These are phyloP conservation scores for Blastobotrys buckinghamii DNA, from an alignment of 1,139 yeast genomes.

Conservation along the genomic window DNA sequence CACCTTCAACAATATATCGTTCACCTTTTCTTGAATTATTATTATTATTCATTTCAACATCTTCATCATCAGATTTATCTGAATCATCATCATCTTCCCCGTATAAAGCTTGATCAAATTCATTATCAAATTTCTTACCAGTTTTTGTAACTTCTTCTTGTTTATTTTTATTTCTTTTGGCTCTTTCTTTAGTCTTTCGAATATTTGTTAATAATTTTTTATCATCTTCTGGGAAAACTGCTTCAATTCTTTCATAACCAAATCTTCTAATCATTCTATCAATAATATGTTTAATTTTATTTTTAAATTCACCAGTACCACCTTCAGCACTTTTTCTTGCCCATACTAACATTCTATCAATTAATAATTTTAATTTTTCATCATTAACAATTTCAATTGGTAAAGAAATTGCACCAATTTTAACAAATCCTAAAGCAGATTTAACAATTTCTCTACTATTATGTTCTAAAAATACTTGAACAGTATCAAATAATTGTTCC, in stretches of 20 bases:
- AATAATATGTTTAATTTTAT: slow-evolving; percentile 84
- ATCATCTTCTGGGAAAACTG: slow-evolving; percentile 85
- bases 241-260: slow-evolving; percentile 75
- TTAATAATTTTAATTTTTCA: slow-evolving; percentile 57
- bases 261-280: slow-evolving; percentile 88
- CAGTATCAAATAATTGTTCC: slow-evolving; percentile 76
- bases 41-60: slow-evolving; percentile 30
- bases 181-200: slow-evolving; percentile 78
- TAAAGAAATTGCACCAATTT: slow-evolving; percentile 78
- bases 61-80: slow-evolving; percentile 38
- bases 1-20: slow-evolving; percentile 66
- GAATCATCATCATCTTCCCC: slow-evolving; percentile 38
- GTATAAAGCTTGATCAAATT: slow-evolving; percentile 73
- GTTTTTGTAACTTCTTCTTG: slow-evolving; percentile 17
- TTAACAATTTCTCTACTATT: slow-evolving; percentile 91
- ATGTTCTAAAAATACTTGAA: slow-evolving; percentile 84
- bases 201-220: slow-evolving; percentile 75
- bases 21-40: slow-evolving; percentile 35
- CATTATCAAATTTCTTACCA: slow-evolving; percentile 55
- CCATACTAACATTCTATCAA: slow-evolving; percentile 78
- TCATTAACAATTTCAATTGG: slow-evolving; percentile 74
- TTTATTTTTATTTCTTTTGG: slow-evolving; percentile 59
- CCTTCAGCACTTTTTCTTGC: slow-evolving; percentile 54
- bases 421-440: slow-evolving; percentile 89
- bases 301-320: slow-evolving; percentile 89